Percentiles rank a stretch among this genome's conserved stretches.
These are phyloP conservation scores for Lentinula guzmanii DNA, from an alignment of 768 basidiomycete genomes.

Conservation along the genomic window DNA sequence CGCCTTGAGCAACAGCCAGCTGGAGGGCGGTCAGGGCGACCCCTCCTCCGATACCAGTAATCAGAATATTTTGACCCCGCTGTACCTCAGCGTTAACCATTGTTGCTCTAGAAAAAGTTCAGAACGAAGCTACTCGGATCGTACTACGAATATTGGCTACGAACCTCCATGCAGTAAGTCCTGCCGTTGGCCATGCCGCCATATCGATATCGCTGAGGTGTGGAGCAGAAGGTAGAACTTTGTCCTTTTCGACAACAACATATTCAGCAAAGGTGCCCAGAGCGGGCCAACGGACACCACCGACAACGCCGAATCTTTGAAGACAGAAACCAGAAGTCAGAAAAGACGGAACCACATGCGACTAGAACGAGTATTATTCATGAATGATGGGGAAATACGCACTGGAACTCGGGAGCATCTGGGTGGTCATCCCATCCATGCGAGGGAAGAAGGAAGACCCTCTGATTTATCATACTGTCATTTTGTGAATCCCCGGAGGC, in stretches of 20 bases:
- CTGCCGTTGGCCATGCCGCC: constrained; percentile 75
- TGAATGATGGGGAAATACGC: background rate
- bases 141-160: constrained; percentile 7
- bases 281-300: constrained; percentile 44
- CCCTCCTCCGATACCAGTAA: constrained; percentile 81
- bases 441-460: constrained; percentile 72
- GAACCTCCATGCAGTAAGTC: constrained; percentile 82
- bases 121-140: background rate
- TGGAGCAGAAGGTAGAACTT: constrained; percentile 58
- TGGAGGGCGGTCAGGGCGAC: constrained; percentile 77
- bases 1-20: constrained; percentile 67
- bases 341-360: too few species aligned
- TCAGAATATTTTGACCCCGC: constrained; percentile 65
- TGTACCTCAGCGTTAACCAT: constrained; percentile 60
- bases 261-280: constrained; percentile 77
- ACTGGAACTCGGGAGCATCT: constrained; percentile 62
- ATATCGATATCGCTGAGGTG: constrained; percentile 65
- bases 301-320: constrained; percentile 61
- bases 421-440: constrained; percentile 71
- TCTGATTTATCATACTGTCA: constrained; percentile 54
- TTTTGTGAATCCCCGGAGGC: constrained; percentile 50
- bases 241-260: constrained; percentile 63
- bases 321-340: background rate
- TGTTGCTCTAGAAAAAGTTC: constrained; percentile 42
- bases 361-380: too few species aligned